phyloP scores from a whole-genome alignment of 345 rosid species.

The Brassica incana region DNA sequence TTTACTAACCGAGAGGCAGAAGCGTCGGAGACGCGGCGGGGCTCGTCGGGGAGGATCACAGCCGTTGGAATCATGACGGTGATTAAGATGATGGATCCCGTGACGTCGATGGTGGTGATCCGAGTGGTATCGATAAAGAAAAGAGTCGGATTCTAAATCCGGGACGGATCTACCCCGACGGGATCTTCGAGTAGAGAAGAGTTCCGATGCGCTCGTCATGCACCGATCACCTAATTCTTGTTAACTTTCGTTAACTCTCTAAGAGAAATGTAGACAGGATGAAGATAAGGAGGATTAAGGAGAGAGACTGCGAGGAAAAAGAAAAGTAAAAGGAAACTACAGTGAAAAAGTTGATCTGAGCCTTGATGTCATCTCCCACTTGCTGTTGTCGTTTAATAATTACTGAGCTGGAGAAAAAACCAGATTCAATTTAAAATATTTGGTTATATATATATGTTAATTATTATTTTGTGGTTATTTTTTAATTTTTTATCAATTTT shows the following conservation, averaged over 20 bases:
- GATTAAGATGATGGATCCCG: slow-evolving; percentile 42
- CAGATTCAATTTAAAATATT: no score
- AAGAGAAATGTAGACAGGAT: background rate
- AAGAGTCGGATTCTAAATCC: slow-evolving; percentile 45
- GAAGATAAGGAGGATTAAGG: slow-evolving; percentile 8
- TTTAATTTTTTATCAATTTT: no score
- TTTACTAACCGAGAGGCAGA: slow-evolving; percentile 39
- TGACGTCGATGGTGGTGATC: slow-evolving; percentile 52
- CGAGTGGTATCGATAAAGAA: slow-evolving; percentile 44
- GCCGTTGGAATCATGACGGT: slow-evolving; percentile 61
- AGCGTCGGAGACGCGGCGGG: slow-evolving; percentile 53
- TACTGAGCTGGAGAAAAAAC: no score
- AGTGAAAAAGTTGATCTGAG: slow-evolving; percentile 1
- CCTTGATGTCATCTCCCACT: slow-evolving; percentile 31
- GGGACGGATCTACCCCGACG: slow-evolving; percentile 59
- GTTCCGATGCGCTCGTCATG: slow-evolving; percentile 94
- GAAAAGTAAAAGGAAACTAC: slow-evolving; percentile 28
- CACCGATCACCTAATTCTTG: slow-evolving; percentile 34
- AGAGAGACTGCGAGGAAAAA: background rate
- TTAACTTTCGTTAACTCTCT: background rate
- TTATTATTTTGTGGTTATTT: no score
- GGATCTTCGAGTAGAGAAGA: slow-evolving; percentile 77
- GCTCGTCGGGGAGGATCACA: slow-evolving; percentile 61
- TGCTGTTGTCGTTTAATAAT: background rate
- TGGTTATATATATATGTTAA: no score